A percentile compares a stretch with the other conserved stretches of the same genome.
Conservation (phyloP, 768 basidiomycete genomes). For the Boletus huronensis region DNA sequence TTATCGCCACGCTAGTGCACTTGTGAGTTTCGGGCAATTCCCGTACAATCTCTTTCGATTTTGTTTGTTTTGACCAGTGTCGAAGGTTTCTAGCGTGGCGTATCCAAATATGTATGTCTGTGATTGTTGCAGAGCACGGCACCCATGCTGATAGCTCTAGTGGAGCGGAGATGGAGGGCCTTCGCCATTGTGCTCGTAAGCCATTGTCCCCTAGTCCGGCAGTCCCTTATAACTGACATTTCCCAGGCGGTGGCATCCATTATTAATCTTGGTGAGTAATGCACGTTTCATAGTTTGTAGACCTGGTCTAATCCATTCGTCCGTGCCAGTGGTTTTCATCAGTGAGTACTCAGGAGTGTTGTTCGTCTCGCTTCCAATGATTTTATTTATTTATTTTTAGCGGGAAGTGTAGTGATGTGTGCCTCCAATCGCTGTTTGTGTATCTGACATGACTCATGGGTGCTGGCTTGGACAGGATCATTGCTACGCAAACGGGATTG, state of each 20-base stretch:
- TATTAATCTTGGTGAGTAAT: background rate
- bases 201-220: background rate
- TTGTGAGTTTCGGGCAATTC: background rate
- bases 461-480: background rate
- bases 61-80: background rate
- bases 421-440: background rate
- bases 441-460: background rate
- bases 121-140: background rate
- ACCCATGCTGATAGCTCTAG: background rate
- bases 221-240: background rate
- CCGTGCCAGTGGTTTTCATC: background rate
- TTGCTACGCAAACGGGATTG: background rate
- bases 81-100: constrained; percentile 3
- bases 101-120: background rate
- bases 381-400: background rate
- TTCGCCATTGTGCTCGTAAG: background rate
- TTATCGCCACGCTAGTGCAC: background rate
- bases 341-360: background rate
- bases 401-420: background rate
- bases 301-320: background rate
- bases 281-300: background rate
- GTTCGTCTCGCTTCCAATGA: background rate
- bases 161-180: background rate
- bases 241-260: background rate
- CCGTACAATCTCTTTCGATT: background rate